Conservation (phyloP, 2,329 filamentous ascomycete species). For the Fusarium udum region DNA sequence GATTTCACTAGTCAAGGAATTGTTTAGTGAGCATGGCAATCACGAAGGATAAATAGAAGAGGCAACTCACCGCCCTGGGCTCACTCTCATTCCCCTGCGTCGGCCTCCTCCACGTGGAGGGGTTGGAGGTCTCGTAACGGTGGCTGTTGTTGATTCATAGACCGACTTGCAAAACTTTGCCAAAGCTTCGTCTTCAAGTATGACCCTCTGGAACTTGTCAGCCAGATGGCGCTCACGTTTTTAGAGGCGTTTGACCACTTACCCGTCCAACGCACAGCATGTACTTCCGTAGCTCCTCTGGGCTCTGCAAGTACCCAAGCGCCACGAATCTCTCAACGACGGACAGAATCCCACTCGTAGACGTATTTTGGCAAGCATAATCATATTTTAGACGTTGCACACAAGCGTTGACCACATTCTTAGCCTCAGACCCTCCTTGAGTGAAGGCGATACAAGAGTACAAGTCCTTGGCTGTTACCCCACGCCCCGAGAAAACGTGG, state of each 20-base stretch:
- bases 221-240: fast-evolving
- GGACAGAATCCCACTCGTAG: fast-evolving
- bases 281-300: background rate
- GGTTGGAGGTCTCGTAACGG: fast-evolving
- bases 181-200: background rate
- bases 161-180: background rate
- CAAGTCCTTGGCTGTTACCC: background rate
- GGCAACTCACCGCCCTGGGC: fast-evolving
- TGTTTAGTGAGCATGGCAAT: background rate
- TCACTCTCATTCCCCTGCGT: fast-evolving
- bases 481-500: background rate
- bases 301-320: background rate
- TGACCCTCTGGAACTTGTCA: background rate
- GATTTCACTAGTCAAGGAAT: background rate
- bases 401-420: background rate
- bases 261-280: background rate
- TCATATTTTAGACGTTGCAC: fast-evolving
- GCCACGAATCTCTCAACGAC: background rate
- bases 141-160: background rate
- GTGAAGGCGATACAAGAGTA: background rate
- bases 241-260: fast-evolving
- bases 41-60: fast-evolving
- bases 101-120: background rate
- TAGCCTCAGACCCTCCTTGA: background rate
- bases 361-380: fast-evolving